phyloP scores from a whole-genome alignment of 305 asterid species.

The Plantago coronopus region DNA sequence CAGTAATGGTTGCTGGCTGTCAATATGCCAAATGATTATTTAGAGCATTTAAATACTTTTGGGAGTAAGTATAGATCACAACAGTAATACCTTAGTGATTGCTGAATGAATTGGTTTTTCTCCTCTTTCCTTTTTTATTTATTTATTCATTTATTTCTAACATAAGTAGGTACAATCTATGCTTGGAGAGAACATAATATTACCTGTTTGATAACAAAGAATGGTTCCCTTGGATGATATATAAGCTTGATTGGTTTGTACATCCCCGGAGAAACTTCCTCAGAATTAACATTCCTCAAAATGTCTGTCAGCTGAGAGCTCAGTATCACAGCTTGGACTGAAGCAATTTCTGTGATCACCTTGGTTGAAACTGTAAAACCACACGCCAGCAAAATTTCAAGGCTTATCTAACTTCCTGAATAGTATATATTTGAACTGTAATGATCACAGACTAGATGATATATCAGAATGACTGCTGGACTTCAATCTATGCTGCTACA shows the following conservation, averaged over 20 bases:
- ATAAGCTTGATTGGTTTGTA: conserved; percentile 53
- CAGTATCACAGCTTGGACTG: conserved; percentile 72
- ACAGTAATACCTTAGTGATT: too few species aligned
- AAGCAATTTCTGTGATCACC: conserved; percentile 62
- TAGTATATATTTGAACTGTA: not conserved
- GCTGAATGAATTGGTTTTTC: too few species aligned
- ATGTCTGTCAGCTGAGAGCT: conserved; percentile 83
- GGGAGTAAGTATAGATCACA: too few species aligned
- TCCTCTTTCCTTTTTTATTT: not conserved
- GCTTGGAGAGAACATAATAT: not conserved
- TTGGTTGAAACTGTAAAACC: conserved; percentile 47
- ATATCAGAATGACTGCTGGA: not conserved
- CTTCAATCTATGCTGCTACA: not conserved
- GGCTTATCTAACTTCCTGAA: not conserved
- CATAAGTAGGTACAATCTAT: too few species aligned
- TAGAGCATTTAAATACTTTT: too few species aligned
- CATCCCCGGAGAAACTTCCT: conserved; percentile 45
- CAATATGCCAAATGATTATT: conserved; percentile 13
- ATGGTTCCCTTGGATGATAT: conserved; percentile 63
- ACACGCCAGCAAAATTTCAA: not conserved
- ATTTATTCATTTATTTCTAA: not conserved
- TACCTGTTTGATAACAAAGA: conserved; percentile 78
- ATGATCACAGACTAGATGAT: not conserved
- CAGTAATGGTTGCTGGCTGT: conserved; percentile 67
- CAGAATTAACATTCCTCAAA: conserved; percentile 51